These are phyloP conservation scores for Buxus sempervirens DNA, from an alignment of 164 flowering plant genomes.

Conservation along the genomic window DNA sequence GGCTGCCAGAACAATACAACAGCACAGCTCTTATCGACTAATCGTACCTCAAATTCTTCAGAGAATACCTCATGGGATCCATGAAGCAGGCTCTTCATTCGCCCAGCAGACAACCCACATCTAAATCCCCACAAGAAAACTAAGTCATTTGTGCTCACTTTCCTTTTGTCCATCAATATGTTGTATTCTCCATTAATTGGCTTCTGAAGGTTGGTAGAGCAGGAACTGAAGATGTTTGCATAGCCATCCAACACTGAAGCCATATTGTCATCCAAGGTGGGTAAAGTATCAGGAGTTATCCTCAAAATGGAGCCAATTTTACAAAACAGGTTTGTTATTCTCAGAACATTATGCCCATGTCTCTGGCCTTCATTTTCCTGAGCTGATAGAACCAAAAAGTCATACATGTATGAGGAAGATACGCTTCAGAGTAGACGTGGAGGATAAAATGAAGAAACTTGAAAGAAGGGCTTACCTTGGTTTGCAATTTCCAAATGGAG, in stretches of 20 bases:
- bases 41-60: conserved; percentile 60
- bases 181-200: conserved; percentile 30
- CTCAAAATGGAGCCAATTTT: conserved; percentile 54
- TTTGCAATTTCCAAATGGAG: conserved; percentile 53
- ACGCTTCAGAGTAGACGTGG: background rate
- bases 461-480: conserved; percentile 38
- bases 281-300: conserved; percentile 19
- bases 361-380: conserved; percentile 32
- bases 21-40: conserved; percentile 72
- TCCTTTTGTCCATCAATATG: conserved; percentile 36
- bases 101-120: conserved; percentile 39
- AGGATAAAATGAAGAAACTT: background rate
- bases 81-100: conserved; percentile 40
- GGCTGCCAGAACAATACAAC: conserved; percentile 56
- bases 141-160: conserved; percentile 42
- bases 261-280: conserved; percentile 7
- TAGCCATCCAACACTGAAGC: conserved; percentile 27
- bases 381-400: conserved; percentile 27
- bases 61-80: conserved; percentile 49
- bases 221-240: conserved; percentile 39
- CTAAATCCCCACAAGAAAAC: conserved; percentile 82
- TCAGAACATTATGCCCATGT: conserved; percentile 58
- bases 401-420: background rate
- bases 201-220: conserved; percentile 25
- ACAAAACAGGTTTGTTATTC: conserved; percentile 51